Base-by-base conservation (phyloP, 2,329 filamentous ascomycete genomes). In the Epichloe bromicola region DNA sequence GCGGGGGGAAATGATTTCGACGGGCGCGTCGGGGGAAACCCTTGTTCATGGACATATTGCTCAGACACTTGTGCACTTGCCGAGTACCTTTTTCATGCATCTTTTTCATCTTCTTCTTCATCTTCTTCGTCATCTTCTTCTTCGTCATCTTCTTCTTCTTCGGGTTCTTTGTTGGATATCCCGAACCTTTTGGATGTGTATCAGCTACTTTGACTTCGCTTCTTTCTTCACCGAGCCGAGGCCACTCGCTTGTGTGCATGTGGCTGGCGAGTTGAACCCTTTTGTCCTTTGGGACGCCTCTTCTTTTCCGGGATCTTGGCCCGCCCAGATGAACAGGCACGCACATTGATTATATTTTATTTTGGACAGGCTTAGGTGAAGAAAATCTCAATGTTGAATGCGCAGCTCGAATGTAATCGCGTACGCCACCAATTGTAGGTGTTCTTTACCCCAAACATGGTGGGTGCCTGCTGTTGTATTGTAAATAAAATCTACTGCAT, bases 31-130 rank as follows among this genome's bases (percentile, higher is more conserved):
- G 7, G 30, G 30, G 17, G 6, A 34, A 17, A 17, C 19, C 26
- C 12, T 37, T 34, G 37, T 44, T 49, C 48, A 49, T 44, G 39
- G 17, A 49, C 30, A 49, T 49, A 49, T 43, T 49, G 17, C 15
- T 37, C 19, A 30, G 30, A 38, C 15, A 12, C 34, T 44, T 37
- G 40, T 17, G 23, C 14, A 38, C 6, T 38, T 15, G 23, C n/a
- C 37, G 26, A 26, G 11, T 38, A 1, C 2, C 36, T n/a, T 38
- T n/a, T 38, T n/a, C n/a, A n/a, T n/a, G n/a, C n/a, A n/a, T n/a
- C n/a, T n/a, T n/a, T n/a, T 1, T 19, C 11, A 38, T 37, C 2
- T 17, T 41, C 34, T 38, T 5, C 12, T 38, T 7, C 20, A 37
- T 37, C 11, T 41, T 34, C 26, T 38, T 12, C 12, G 19, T 19